These are phyloP conservation scores for Flaveria sonorensis DNA, from an alignment of 129 eudicot species.

Conservation along the genomic window DNA sequence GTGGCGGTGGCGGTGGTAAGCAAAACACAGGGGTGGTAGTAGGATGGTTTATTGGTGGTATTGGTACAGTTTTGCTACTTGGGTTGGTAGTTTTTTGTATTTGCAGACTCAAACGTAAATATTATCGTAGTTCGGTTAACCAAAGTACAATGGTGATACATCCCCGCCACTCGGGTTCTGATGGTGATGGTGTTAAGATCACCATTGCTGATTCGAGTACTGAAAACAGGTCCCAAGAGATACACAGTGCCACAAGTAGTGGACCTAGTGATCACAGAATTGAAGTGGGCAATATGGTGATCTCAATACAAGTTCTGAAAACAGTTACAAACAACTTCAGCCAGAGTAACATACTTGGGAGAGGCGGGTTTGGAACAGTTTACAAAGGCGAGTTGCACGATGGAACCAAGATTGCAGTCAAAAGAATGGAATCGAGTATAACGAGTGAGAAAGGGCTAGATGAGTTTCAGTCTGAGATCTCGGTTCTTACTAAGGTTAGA, in stretches of 20 bases:
- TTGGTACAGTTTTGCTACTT: slow-evolving; percentile 34
- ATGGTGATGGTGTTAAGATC: slow-evolving; percentile 55
- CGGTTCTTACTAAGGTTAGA: slow-evolving; percentile 86
- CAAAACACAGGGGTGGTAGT: slow-evolving; percentile 30
- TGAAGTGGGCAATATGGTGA: slow-evolving; percentile 67
- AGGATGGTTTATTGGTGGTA: slow-evolving; percentile 45
- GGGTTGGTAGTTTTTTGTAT: slow-evolving; percentile 46
- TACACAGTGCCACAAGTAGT: slow-evolving; percentile 50
- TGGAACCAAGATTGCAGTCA: slow-evolving; percentile 91
- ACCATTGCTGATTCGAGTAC: slow-evolving; percentile 52
- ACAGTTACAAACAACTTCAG: slow-evolving; percentile 82
- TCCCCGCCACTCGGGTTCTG: slow-evolving; percentile 65
- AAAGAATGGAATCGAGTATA: slow-evolving; percentile 85
- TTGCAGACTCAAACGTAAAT: slow-evolving; percentile 35
- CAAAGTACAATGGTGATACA: slow-evolving; percentile 49
- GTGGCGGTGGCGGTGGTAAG: neutral
- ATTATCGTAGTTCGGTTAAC: slow-evolving; percentile 32
- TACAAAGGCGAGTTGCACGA: slow-evolving; percentile 95
- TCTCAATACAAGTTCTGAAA: slow-evolving; percentile 78
- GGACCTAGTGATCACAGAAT: slow-evolving; percentile 55
- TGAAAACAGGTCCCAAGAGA: slow-evolving; percentile 44
- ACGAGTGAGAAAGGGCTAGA: slow-evolving; percentile 68
- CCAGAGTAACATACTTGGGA: slow-evolving; percentile 77
- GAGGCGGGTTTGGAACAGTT: slow-evolving; percentile 95
- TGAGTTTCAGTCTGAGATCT: slow-evolving; percentile 79